Percentiles rank a stretch among this genome's conserved stretches.
phyloP scores from a whole-genome alignment of 1,284 basidiomycete species.

The Termitomyces sp. region DNA sequence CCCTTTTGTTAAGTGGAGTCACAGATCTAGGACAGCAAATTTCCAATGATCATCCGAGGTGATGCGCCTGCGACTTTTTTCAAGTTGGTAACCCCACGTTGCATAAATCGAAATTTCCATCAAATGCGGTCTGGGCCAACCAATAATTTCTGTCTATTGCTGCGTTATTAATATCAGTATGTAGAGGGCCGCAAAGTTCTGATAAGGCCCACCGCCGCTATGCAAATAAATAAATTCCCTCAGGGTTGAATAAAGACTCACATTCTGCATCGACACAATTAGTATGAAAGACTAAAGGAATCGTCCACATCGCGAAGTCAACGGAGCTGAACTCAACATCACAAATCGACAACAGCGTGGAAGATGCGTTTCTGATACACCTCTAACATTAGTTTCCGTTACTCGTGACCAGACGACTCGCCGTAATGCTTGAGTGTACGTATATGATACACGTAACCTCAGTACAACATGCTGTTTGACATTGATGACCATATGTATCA shows the following conservation, averaged over 20 bases:
- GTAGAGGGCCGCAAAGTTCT: neutral
- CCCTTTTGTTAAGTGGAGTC: neutral
- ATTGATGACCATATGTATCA: neutral
- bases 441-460: neutral
- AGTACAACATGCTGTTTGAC: conserved; percentile 6
- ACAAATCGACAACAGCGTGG: neutral
- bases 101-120: neutral
- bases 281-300: neutral
- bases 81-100: neutral
- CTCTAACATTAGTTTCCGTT: neutral
- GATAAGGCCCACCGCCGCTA: neutral
- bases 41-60: neutral
- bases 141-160: neutral
- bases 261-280: neutral
- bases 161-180: neutral
- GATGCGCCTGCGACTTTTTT: neutral
- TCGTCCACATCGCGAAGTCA: conserved; percentile 1
- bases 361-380: neutral
- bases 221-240: neutral
- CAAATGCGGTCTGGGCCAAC: conserved; percentile 10
- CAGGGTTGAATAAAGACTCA: conserved; percentile 2
- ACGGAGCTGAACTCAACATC: neutral
- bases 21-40: neutral
- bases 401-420: neutral
- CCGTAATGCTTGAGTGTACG: neutral